Conservation (phyloP, 148 eudicot genomes). For the Chenopodium album region DNA sequence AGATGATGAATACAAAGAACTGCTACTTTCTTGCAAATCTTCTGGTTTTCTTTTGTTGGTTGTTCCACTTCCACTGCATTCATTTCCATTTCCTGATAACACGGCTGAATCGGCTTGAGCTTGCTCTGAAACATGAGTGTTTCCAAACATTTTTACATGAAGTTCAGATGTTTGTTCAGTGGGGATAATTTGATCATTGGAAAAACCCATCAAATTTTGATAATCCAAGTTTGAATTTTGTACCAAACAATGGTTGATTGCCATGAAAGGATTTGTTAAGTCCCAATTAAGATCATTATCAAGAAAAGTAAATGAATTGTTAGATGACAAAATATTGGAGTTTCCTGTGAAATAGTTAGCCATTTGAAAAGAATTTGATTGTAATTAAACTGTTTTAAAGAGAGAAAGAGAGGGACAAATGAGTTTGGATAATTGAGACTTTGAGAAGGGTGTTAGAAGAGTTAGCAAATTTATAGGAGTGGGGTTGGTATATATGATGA, state of each 20-base stretch:
- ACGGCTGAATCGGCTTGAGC: constrained; percentile 17
- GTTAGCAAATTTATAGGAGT: constrained; percentile 16
- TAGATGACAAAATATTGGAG: constrained; percentile 21
- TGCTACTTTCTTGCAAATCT: constrained; percentile 41
- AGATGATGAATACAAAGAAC: constrained; percentile 48
- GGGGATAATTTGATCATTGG: constrained; percentile 37
- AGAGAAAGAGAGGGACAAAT: background rate
- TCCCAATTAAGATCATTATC: constrained; percentile 57
- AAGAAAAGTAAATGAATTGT: constrained; percentile 25
- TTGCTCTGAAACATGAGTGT: constrained; percentile 16
- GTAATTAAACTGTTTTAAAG: background rate
- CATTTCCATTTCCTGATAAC: constrained; percentile 18
- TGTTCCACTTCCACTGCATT: constrained; percentile 14
- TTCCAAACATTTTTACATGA: constrained; percentile 16
- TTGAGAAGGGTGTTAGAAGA: background rate
- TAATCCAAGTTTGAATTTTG: constrained; percentile 29
- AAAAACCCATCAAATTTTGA: constrained; percentile 43
- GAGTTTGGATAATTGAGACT: constrained; percentile 4
- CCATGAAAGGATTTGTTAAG: constrained; percentile 28
- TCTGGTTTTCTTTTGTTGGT: constrained; percentile 52
- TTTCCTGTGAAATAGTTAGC: constrained; percentile 33
- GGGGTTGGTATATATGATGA: constrained; percentile 3
- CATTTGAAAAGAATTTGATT: constrained; percentile 25
- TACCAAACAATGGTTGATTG: constrained; percentile 28
- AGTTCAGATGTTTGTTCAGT: constrained; percentile 23